A percentile compares a stretch with the other conserved stretches of the same genome.
Evolutionary conservation across 495 filamentous ascomycete genomes (phyloP).

Genomic region (Clohesyomyces aquaticus): DNA sequence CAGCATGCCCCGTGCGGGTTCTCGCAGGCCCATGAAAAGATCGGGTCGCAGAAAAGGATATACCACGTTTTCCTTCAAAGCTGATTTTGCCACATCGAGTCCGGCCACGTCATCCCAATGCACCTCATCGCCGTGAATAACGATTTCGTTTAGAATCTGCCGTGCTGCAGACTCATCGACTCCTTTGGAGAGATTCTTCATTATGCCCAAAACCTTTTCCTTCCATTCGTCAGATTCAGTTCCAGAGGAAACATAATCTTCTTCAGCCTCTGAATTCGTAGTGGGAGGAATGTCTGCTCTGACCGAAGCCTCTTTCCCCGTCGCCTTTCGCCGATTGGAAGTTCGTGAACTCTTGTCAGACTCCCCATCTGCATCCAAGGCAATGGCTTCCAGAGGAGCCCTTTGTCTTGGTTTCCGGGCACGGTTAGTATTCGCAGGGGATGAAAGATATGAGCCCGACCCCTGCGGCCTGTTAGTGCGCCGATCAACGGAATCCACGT

Average conservation of each 20-base stretch:
- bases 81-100: constrained; percentile 85
- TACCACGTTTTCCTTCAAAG: constrained; percentile 93
- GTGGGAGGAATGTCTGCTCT: constrained; percentile 27
- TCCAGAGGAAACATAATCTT: constrained; percentile 42
- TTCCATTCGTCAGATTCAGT: constrained; percentile 47
- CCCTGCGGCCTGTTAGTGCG: not conserved
- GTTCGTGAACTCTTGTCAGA: constrained; percentile 45
- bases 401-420: not conserved
- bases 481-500: constrained; percentile 8
- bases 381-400: constrained; percentile 3
- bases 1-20: constrained; percentile 93
- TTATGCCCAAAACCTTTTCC: constrained; percentile 60
- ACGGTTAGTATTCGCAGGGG: not conserved
- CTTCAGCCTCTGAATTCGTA: constrained; percentile 44
- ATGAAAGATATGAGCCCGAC: not conserved
- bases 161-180: constrained; percentile 81
- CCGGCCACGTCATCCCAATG: constrained; percentile 95
- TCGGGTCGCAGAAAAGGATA: constrained; percentile 97
- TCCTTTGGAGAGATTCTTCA: constrained; percentile 77
- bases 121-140: constrained; percentile 91
- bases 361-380: constrained; percentile 10
- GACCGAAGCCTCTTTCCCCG: constrained; percentile 19
- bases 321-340: constrained; percentile 3
- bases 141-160: constrained; percentile 95
- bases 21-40: constrained; percentile 90